Evolutionary conservation across 2,329 filamentous ascomycete species (phyloP), one percentile per base, ranked within the genome.

Genomic region (Penicillium janthinellum): DNA sequence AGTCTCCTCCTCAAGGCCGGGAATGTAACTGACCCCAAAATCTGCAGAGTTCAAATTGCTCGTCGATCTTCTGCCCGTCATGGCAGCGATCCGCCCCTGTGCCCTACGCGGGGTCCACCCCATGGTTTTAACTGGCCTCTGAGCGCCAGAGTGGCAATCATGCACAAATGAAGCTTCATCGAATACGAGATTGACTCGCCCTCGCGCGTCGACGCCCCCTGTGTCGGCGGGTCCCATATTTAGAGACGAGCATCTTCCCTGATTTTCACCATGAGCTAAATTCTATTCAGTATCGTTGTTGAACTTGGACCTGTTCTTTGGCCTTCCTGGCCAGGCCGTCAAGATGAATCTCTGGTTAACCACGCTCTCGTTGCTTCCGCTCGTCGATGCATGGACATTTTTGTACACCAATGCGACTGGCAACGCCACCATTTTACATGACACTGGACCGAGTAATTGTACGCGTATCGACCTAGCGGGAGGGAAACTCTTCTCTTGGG

Each of bases 301-400:
- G 5, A 28, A 28, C 22, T 10, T 28, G 22, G 3, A 28, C 5
- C 22, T 28, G 5, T 5, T 45, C 12, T 15, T 12, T 11, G 42
- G 42, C 12, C 42, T 25, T 10, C n/a, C 15, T 14, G 12, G 42
- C 42, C 22, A 22, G 12, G 22, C 14, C 42, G 42, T 45, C 42
- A 45, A 45, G 22, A 45, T 45, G 42, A 45, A 45, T 28, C 42
- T 45, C 12, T 45, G 20, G 20, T 14, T 45, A 45, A 25, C 3
- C 15, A 49, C 41, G 17, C 37, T 60, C 2, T 28, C 47, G 4
- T 39, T 56, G 15, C 4, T 59, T 17, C 60, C 57, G 0, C 45
- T 63, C 8, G 60, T 28, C 6, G 28, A 58, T 4, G 62, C 52
- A 25, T 66, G 64, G 64, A 66, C 62, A 2, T 66, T 66, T 44